Evolutionary conservation across 495 filamentous ascomycete species (phyloP), one percentile per base, ranked within the genome.

Genomic region (Melanomma pulvis-pyrius): DNA sequence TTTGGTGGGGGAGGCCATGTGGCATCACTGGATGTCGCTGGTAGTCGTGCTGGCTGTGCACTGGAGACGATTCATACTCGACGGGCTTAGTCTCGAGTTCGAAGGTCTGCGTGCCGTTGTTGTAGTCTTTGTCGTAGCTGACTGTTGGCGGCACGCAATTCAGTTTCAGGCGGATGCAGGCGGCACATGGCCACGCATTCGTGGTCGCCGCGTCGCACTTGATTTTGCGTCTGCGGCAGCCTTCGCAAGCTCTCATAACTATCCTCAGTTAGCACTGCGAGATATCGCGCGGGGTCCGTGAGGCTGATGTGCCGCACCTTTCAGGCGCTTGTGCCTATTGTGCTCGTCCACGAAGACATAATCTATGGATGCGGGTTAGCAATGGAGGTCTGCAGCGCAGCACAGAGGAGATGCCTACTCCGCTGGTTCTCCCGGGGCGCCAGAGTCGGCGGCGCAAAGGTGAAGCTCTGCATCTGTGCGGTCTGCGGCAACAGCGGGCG

Each of bases 291-390:
- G n/a, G 46, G 29, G 5, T 21, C 4, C 36, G 21, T 22, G 32
- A 53, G 29, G 66, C 19, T 30, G 41, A 29, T 36, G 48, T 34
- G 55, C 36, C 79, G 64, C 86, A 96, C 93, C 93, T 82, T 99
- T 99, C 59, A 98, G 80, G 67, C 94, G 84, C 80, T 97, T 97
- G 79, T 99, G 94, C 48, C 94, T 87, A 78, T 98, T 99, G 75
- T 99, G 93, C 78, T 99, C 94, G 76, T 99, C 96, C 55, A 99
- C 94, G 72, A 99, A 99, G 50, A 99, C 94, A 90, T 97, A 98
- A 74, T 97, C 93, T 97, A 39, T 41, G 54, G 25, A 11, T 19
- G n/a, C 30, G 41, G 11, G 46, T 65, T 24, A 71, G 59, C 30
- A 36, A 48, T 22, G 8, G 7, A 9, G 32, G 28, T 46, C 41